Evolutionary conservation across 2,329 filamentous ascomycete species (phyloP).

Genomic region (Fusarium udum): DNA sequence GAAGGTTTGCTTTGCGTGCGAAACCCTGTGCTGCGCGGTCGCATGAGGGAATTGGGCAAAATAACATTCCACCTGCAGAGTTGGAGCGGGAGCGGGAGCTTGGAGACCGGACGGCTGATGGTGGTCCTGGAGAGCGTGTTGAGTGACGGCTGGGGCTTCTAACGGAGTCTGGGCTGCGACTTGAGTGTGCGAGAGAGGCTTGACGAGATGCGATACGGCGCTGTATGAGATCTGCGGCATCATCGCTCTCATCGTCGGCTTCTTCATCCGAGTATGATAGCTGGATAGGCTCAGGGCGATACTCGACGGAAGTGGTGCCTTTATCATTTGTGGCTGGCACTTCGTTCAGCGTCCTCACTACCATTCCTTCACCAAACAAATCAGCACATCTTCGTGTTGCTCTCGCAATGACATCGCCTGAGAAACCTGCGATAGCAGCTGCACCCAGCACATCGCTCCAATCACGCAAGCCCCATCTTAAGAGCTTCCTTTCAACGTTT

Average conservation of each 20-base stretch:
- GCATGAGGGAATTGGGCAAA: constrained; percentile 52
- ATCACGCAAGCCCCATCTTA: constrained; percentile 66
- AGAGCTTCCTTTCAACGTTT: constrained; percentile 42
- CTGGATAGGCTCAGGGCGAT: constrained; percentile 44
- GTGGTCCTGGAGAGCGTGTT: constrained; percentile 31
- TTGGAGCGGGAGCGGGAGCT: constrained; percentile 40
- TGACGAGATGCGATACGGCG: constrained; percentile 46
- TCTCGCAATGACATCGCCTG: constrained; percentile 70
- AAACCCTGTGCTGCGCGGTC: constrained; percentile 51
- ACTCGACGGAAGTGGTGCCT: constrained; percentile 43
- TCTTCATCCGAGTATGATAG: constrained; percentile 38
- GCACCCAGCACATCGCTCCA: constrained; percentile 88
- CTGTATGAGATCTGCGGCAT: constrained; percentile 40
- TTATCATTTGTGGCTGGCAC: constrained; percentile 35
- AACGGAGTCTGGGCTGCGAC: constrained; percentile 38
- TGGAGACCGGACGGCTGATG: constrained; percentile 16
- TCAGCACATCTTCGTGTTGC: constrained; percentile 77
- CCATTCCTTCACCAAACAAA: constrained; percentile 79
- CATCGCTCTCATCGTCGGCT: constrained; percentile 40
- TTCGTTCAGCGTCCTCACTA: constrained; percentile 64
- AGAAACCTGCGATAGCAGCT: constrained; percentile 78
- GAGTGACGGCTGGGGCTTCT: constrained; percentile 37
- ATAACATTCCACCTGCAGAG: constrained; percentile 48
- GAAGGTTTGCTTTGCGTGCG: constrained; percentile 48
- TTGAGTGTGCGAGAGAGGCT: constrained; percentile 43